Base-by-base conservation (phyloP, 108 stramenopile species). In the Cyclotella baltica region DNA sequence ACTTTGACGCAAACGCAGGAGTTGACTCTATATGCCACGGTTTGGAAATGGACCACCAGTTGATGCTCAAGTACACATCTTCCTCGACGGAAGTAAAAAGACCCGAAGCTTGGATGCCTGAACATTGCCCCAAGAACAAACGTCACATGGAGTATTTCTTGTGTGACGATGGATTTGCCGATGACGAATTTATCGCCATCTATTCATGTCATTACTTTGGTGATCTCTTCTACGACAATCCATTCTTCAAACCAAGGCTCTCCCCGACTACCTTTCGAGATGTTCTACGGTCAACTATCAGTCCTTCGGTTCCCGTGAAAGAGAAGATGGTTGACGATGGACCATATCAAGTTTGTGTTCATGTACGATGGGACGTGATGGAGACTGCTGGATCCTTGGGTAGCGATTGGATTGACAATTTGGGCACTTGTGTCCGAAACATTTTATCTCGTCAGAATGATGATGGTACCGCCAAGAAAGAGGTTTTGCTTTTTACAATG, bases 301-400 rank as follows among this genome's bases (percentile, higher is more conserved):
- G 34, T 19, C 67, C 67, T 0, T 67, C 67, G 50, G 28, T 10
- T 6, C 9, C 9, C 28, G 67, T 67, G 11, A 1, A 51, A 18
- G 11, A 50, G n/a, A 67, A 67, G 18, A 67, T 67, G 67, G 67
- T 67, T 27, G 29, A 31, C 0, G 63, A 43, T 64, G 29, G 58
- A 2, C 67, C 50, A 15, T 67, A 51, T 67, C 67, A 67, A 4
- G 67, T 67, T 34, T 67, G 67, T 34, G 23, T 67, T 31, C 67
- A 67, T 52, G 2, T 52, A 29, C 67, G 67, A 51, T 67, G 28
- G 47, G 67, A 19, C 20, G 28, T 34, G 31, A 31, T 6, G 9
- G 16, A 19, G 19, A 67, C 67, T 19, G 22, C 50, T 8, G 1
- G 0, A 13, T 18, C 6, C 1, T 34, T 67, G 16, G 67, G 67